Percentiles rank a stretch among this genome's conserved stretches.
These are phyloP conservation scores for Verticillium nonalfalfae DNA, from an alignment of 2,329 filamentous ascomycete genomes.

Conservation along the genomic window DNA sequence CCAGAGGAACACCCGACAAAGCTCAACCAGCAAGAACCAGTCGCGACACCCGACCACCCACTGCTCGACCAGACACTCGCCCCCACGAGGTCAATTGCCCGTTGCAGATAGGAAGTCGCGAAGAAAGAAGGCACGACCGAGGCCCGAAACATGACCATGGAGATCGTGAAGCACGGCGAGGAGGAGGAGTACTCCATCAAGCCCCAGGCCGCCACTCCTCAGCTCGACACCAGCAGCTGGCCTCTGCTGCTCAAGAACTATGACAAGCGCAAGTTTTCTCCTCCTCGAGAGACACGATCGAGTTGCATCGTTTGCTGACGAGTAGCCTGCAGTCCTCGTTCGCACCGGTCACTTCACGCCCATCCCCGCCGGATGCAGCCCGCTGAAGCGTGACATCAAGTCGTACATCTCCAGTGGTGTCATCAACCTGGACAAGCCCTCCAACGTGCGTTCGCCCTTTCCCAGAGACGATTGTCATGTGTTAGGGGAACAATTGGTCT, in stretches of 20 bases:
- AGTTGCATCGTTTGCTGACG: slow-evolving; percentile 14
- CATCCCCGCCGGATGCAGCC: slow-evolving; percentile 87
- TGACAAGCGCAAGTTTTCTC: slow-evolving; percentile 65
- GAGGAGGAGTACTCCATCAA: slow-evolving; percentile 84
- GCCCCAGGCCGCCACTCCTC: slow-evolving; percentile 74
- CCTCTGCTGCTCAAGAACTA: slow-evolving; percentile 95
- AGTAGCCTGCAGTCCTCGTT: slow-evolving; percentile 63
- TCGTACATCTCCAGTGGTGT: slow-evolving; percentile 96
- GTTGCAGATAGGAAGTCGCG: slow-evolving; percentile 8
- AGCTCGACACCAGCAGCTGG: slow-evolving; percentile 83
- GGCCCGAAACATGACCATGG: slow-evolving; percentile 36
- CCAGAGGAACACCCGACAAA: background rate
- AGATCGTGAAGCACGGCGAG: slow-evolving; percentile 32
- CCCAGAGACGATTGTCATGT: background rate
- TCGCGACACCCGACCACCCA: background rate
- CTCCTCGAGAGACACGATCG: slow-evolving; percentile 5
- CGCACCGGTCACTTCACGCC: slow-evolving; percentile 96
- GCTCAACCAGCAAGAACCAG: background rate
- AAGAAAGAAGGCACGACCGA: slow-evolving; percentile 5
- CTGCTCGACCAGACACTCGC: background rate
- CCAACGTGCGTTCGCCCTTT: slow-evolving; percentile 7
- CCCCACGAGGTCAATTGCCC: slow-evolving; percentile 18
- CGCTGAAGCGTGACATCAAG: slow-evolving; percentile 90
- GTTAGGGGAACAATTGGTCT: background rate
- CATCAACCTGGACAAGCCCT: slow-evolving; percentile 84